These are phyloP conservation scores for Clavaria fumosa DNA, from an alignment of 768 basidiomycete species.

Conservation along the genomic window DNA sequence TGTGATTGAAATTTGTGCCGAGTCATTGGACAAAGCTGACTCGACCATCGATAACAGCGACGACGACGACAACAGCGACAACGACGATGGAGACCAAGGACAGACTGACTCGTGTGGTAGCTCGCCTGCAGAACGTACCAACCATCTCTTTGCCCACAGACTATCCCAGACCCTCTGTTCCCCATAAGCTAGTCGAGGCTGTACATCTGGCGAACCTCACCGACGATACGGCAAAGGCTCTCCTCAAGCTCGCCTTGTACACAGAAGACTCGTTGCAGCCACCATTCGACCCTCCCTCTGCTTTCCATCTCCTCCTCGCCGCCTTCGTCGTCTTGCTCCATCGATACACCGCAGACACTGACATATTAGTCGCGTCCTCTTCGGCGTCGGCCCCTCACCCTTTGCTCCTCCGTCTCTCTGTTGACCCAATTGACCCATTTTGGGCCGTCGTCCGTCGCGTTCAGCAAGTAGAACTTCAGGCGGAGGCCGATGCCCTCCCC, in stretches of 20 bases:
- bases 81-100: neutral
- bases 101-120: conserved; percentile 39
- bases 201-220: conserved; percentile 59
- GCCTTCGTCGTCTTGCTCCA: conserved; percentile 85
- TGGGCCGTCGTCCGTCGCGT: conserved; percentile 80
- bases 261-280: conserved; percentile 33
- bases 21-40: too few species aligned
- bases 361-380: conserved; percentile 83
- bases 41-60: too few species aligned
- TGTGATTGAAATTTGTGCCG: too few species aligned
- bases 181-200: conserved; percentile 73
- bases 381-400: conserved; percentile 62
- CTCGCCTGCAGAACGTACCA: conserved; percentile 66
- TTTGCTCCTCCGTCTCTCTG: conserved; percentile 65
- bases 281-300: conserved; percentile 68
- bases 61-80: too few species aligned
- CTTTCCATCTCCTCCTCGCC: conserved; percentile 85
- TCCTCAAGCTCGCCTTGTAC: conserved; percentile 71
- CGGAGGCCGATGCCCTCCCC: conserved; percentile 65
- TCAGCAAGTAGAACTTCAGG: conserved; percentile 70
- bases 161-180: conserved; percentile 70
- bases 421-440: conserved; percentile 79
- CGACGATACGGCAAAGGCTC: conserved; percentile 55
- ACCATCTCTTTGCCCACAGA: conserved; percentile 90
- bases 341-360: conserved; percentile 90